phyloP scores from a whole-genome alignment of 441 rosid species.

The Bocquillonia castaneifolia region DNA sequence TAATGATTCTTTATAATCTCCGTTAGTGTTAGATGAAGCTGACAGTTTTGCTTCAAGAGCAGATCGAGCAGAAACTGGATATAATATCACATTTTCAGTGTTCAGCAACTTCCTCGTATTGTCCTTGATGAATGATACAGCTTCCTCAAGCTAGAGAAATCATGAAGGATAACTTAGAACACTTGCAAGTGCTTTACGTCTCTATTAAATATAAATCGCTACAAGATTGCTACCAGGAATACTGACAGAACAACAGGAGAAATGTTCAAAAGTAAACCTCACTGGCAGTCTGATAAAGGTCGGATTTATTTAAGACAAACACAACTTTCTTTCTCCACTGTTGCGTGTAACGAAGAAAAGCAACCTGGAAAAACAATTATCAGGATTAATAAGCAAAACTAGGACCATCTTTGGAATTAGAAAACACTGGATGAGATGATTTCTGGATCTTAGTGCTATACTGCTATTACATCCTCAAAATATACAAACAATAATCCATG shows the following conservation, averaged over 20 bases:
- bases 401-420: conserved; percentile 9
- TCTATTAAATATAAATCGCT: conserved; percentile 14
- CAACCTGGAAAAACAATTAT: conserved; percentile 49
- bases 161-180: conserved; percentile 16
- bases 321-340: conserved; percentile 94
- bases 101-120: conserved; percentile 74
- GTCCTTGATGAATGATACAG: conserved; percentile 67
- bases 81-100: conserved; percentile 57
- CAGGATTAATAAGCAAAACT: conserved; percentile 12
- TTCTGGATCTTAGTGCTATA: not conserved
- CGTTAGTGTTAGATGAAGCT: conserved; percentile 40
- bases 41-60: conserved; percentile 81
- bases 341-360: conserved; percentile 82
- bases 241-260: not conserved
- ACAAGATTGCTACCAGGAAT: conserved; percentile 9
- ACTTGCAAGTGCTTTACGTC: conserved; percentile 6
- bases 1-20: conserved; percentile 35
- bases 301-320: conserved; percentile 84
- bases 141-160: conserved; percentile 75
- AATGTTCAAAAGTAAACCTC: conserved; percentile 47
- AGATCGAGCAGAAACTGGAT: conserved; percentile 79
- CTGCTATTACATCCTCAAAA: not conserved
- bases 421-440: not conserved
- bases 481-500: not conserved
- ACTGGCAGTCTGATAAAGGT: conserved; percentile 63